Percentiles rank a stretch among this genome's conserved stretches.
These are phyloP conservation scores for Epicoccum nigrum DNA, from an alignment of 2,329 filamentous ascomycete species.

Conservation along the genomic window DNA sequence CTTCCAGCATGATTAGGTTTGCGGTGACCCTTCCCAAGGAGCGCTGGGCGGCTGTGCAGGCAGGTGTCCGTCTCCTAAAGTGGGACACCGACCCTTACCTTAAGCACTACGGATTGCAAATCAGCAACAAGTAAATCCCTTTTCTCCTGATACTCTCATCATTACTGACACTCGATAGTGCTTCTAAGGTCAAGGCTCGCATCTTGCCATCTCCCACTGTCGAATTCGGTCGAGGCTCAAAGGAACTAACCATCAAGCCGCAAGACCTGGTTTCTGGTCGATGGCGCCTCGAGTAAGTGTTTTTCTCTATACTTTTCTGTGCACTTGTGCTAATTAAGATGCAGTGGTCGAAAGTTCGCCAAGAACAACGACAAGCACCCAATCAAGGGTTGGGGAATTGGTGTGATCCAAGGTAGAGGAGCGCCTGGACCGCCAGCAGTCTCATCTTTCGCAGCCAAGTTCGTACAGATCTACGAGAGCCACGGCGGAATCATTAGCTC, in stretches of 20 bases:
- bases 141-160: not conserved
- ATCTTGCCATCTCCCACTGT: slow-evolving; percentile 75
- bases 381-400: slow-evolving; percentile 77
- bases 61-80: slow-evolving; percentile 69
- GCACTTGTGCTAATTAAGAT: not conserved
- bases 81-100: slow-evolving; percentile 75
- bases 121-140: slow-evolving; percentile 56
- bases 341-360: slow-evolving; percentile 72
- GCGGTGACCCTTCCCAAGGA: slow-evolving; percentile 77
- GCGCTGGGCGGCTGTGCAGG: slow-evolving; percentile 71
- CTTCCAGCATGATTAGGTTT: slow-evolving; percentile 88
- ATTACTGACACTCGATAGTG: slow-evolving; percentile 36
- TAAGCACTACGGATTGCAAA: slow-evolving; percentile 72
- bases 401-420: slow-evolving; percentile 62
- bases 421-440: slow-evolving; percentile 54
- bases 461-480: slow-evolving; percentile 64
- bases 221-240: slow-evolving; percentile 59
- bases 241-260: slow-evolving; percentile 31
- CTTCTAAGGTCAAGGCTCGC: slow-evolving; percentile 70
- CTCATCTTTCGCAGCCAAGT: slow-evolving; percentile 63
- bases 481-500: slow-evolving; percentile 65
- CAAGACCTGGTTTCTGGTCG: slow-evolving; percentile 66
- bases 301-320: not conserved
- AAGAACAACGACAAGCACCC: slow-evolving; percentile 62
- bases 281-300: slow-evolving; percentile 77